These are phyloP conservation scores for Agroathelia rolfsii DNA, from an alignment of 1,284 basidiomycete species.

Conservation along the genomic window DNA sequence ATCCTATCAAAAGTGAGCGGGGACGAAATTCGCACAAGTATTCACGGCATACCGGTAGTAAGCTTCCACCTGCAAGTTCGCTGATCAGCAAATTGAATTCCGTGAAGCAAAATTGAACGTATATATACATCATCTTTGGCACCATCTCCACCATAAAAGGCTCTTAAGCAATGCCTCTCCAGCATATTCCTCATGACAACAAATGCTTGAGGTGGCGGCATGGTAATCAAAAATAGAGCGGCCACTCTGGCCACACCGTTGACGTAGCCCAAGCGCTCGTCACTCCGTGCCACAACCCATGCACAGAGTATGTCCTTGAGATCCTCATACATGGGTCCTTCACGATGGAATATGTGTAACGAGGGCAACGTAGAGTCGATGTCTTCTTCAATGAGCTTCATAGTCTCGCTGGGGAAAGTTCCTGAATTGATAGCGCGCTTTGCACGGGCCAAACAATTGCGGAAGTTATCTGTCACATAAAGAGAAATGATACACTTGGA, in stretches of 20 bases:
- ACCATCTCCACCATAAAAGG: constrained; percentile 70
- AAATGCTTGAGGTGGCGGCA: constrained; percentile 74
- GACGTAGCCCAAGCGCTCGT: constrained; percentile 79
- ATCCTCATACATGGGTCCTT: constrained; percentile 81
- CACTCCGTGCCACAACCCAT: constrained; percentile 85
- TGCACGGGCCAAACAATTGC: constrained; percentile 63
- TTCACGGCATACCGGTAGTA: constrained; percentile 44
- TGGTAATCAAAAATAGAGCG: constrained; percentile 85
- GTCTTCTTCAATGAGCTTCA: constrained; percentile 75
- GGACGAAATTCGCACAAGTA: constrained; percentile 7
- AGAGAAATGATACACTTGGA: constrained; percentile 4
- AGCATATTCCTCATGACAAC: constrained; percentile 83
- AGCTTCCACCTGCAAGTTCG: constrained; percentile 56
- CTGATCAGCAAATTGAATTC: constrained; percentile 18
- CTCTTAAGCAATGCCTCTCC: constrained; percentile 76
- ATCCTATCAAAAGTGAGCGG: constrained; percentile 43
- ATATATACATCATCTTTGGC: constrained; percentile 71
- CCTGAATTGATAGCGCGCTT: constrained; percentile 61
- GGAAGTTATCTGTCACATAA: constrained; percentile 62
- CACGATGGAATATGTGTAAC: constrained; percentile 78
- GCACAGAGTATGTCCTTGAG: constrained; percentile 82
- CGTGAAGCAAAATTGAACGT: constrained; percentile 3
- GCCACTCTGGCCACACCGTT: constrained; percentile 64
- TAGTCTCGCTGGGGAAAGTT: constrained; percentile 63
- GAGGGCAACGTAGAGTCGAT: constrained; percentile 74